phyloP scores from a whole-genome alignment of 2,329 filamentous ascomycete species.

The Aspergillus quadrilineatus region DNA sequence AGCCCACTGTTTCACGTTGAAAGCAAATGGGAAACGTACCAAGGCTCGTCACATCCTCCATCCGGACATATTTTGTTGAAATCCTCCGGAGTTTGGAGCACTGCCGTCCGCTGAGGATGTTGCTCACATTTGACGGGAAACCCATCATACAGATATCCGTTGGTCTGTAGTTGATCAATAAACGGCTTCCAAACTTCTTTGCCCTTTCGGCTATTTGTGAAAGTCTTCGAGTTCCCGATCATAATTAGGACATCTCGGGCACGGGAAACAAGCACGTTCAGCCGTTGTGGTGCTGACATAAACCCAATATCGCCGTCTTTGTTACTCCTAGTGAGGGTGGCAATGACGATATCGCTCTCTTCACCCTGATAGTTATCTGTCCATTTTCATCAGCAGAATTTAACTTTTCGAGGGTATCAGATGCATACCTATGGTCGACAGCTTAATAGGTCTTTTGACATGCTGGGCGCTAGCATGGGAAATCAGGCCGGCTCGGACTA shows the following conservation, averaged over 20 bases:
- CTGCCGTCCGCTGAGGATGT: conserved; percentile 52
- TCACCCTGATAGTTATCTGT: conserved; percentile 77
- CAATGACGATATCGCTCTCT: conserved; percentile 68
- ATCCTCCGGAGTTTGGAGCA: conserved; percentile 53
- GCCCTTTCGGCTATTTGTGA: conserved; percentile 60
- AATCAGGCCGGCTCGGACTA: conserved; percentile 64
- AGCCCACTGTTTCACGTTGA: neutral
- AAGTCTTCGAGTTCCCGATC: conserved; percentile 66
- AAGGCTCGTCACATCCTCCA: conserved; percentile 65
- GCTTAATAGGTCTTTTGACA: conserved; percentile 53
- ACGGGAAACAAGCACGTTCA: conserved; percentile 68
- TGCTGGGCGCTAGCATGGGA: conserved; percentile 53
- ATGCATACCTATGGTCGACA: conserved; percentile 68
- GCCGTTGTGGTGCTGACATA: conserved; percentile 62
- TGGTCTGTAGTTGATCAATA: conserved; percentile 55
- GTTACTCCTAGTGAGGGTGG: conserved; percentile 72
- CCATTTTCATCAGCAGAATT: conserved; percentile 46
- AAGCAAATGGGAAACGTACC: conserved; percentile 47
- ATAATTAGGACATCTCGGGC: conserved; percentile 70
- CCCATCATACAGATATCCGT: conserved; percentile 58
- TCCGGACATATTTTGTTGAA: conserved; percentile 66
- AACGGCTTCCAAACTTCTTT: conserved; percentile 58
- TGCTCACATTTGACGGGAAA: conserved; percentile 61
- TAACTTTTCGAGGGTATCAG: neutral
- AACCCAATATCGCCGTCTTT: conserved; percentile 60